Conservation (phyloP, 2,329 filamentous ascomycete genomes). For the Blumeriella jaapii region DNA sequence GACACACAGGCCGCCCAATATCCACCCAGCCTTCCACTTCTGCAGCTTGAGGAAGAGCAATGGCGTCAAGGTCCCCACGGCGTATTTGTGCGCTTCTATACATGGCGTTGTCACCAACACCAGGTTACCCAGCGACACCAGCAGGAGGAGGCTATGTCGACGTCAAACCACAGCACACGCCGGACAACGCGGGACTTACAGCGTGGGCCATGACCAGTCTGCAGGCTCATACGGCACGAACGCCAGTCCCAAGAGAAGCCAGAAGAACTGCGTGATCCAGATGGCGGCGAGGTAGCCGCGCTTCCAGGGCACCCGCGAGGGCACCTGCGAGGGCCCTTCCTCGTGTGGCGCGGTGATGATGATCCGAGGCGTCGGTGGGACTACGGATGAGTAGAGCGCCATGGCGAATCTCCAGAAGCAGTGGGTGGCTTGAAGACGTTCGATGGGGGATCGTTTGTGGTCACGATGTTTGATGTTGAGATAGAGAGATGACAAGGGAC, state of each 20-base stretch:
- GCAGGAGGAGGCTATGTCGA: neutral
- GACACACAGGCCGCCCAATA: neutral
- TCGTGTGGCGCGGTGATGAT: conserved; percentile 1
- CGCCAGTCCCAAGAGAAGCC: neutral
- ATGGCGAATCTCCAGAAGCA: too few species aligned
- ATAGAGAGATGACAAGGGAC: too few species aligned
- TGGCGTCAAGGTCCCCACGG: neutral
- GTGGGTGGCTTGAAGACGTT: too few species aligned
- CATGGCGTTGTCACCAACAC: neutral
- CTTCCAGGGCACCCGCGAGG: conserved; percentile 1
- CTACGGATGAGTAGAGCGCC: neutral
- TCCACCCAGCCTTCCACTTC: conserved; percentile 2
- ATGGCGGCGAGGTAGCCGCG: neutral
- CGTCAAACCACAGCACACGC: neutral
- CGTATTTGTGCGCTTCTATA: conserved; percentile 2
- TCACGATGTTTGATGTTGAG: too few species aligned
- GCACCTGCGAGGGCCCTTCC: neutral
- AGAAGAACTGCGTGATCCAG: conserved; percentile 3
- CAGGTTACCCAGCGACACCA: neutral
- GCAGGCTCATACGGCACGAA: neutral
- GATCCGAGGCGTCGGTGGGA: neutral
- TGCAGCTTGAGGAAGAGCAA: neutral
- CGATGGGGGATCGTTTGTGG: too few species aligned
- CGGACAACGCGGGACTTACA: too few species aligned
- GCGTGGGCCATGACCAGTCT: neutral